Evolutionary conservation across 2,329 filamentous ascomycete species (phyloP).

Genomic region (Colletotrichum ledebouriae): DNA sequence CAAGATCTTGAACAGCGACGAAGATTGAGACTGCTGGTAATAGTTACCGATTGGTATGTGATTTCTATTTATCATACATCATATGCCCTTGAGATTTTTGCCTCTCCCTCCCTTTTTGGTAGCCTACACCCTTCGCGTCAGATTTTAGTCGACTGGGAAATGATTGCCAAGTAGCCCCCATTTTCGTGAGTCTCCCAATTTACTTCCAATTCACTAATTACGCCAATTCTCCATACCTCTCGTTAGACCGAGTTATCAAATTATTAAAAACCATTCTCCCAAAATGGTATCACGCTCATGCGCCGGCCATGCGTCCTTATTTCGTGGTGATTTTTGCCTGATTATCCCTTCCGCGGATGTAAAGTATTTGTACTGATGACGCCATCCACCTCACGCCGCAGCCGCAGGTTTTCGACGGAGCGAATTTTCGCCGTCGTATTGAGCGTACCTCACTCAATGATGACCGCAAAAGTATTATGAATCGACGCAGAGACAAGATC

Average conservation of each 20-base stretch:
- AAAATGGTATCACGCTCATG: conserved; percentile 16
- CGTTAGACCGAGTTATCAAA: not conserved
- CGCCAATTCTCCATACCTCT: not conserved
- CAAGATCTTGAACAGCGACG: no score
- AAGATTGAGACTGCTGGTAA: no score
- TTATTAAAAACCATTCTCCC: no score
- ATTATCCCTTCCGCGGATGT: not conserved
- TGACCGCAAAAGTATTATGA: no score
- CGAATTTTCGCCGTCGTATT: no score
- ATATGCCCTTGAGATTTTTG: no score
- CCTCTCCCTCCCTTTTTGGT: not conserved
- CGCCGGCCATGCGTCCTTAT: conserved; percentile 16
- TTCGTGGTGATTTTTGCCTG: not conserved
- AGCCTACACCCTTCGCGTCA: not conserved
- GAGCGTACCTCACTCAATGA: no score
- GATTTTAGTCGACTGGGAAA: not conserved
- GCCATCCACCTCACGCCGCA: not conserved
- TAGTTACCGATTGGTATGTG: no score
- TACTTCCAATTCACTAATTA: not conserved
- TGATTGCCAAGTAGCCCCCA: not conserved
- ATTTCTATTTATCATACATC: no score
- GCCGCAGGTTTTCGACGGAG: no score
- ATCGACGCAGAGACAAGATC: no score
- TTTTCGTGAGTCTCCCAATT: no score
- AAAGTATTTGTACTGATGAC: not conserved